These are phyloP conservation scores for Leccinum aurantiacum DNA, from an alignment of 768 basidiomycete species.

Conservation along the genomic window DNA sequence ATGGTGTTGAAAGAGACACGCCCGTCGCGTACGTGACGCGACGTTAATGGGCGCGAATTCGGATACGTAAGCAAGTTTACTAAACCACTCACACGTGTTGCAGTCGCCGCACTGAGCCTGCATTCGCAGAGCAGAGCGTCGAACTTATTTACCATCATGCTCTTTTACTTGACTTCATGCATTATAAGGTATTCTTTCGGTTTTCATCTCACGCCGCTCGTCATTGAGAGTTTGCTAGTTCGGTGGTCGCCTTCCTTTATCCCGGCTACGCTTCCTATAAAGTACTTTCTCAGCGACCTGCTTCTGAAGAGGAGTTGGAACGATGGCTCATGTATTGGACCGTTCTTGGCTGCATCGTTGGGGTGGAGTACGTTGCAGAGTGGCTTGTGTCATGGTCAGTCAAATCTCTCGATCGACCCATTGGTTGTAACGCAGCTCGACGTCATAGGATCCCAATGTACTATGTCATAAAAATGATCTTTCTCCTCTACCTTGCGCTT, in stretches of 20 bases:
- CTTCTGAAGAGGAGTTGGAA: conserved; percentile 81
- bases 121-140: conserved; percentile 1
- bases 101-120: not conserved
- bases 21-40: conserved; percentile 28
- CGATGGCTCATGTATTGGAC: conserved; percentile 98
- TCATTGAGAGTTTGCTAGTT: conserved; percentile 39
- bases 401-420: conserved; percentile 10
- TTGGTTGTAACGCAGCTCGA: conserved; percentile 11
- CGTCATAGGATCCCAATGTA: conserved; percentile 83
- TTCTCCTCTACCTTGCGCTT: conserved; percentile 86
- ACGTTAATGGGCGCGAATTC: conserved; percentile 26
- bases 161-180: conserved; percentile 43
- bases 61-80: conserved; percentile 26
- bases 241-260: conserved; percentile 80
- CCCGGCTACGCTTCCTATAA: conserved; percentile 98
- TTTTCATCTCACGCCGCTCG: conserved; percentile 28
- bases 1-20: conserved; percentile 16
- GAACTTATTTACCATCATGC: conserved; percentile 28
- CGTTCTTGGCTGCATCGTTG: conserved; percentile 80
- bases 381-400: conserved; percentile 86
- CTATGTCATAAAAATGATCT: conserved; percentile 73
- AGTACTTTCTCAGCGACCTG: conserved; percentile 82
- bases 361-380: conserved; percentile 79
- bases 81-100: conserved; percentile 15
- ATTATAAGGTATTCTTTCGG: conserved; percentile 37